Percentiles rank a stretch among this genome's conserved stretches.
These are phyloP conservation scores for Trichoderma harzianum DNA, from an alignment of 2,329 filamentous ascomycete genomes.

Conservation along the genomic window DNA sequence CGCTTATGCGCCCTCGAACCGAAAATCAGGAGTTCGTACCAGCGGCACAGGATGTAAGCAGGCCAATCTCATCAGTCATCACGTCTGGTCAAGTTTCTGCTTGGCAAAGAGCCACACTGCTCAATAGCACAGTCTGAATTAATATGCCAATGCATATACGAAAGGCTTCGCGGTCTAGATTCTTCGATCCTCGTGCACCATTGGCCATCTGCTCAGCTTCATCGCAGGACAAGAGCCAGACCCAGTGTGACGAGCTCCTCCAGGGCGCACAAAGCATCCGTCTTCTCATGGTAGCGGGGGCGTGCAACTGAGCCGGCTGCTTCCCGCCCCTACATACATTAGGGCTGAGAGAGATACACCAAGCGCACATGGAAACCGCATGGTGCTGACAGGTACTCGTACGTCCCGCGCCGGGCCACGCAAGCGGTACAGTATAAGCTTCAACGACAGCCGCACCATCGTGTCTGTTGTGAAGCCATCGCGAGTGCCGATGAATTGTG, in stretches of 20 bases:
- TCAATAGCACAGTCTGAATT: background rate
- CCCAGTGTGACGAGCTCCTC: background rate
- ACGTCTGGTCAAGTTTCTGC: background rate
- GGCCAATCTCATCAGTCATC: background rate
- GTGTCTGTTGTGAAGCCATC: background rate
- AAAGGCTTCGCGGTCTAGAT: conserved; percentile 6
- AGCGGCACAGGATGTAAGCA: background rate
- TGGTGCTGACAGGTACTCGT: background rate
- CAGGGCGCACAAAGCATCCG: background rate
- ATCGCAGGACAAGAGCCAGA: background rate
- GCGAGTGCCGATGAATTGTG: background rate
- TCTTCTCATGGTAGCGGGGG: background rate
- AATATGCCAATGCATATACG: background rate
- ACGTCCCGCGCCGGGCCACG: background rate
- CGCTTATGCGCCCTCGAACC: background rate
- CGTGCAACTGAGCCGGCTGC: conserved; percentile 21
- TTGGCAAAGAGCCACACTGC: background rate
- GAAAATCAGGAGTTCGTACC: background rate
- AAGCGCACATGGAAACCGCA: background rate
- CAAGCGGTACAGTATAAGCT: background rate
- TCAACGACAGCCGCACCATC: background rate
- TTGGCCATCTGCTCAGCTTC: background rate
- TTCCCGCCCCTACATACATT: conserved; percentile 9
- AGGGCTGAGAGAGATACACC: conserved; percentile 7
- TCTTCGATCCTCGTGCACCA: background rate